phyloP scores from a whole-genome alignment of 257 asterid genomes.

The Solanum sitiens region DNA sequence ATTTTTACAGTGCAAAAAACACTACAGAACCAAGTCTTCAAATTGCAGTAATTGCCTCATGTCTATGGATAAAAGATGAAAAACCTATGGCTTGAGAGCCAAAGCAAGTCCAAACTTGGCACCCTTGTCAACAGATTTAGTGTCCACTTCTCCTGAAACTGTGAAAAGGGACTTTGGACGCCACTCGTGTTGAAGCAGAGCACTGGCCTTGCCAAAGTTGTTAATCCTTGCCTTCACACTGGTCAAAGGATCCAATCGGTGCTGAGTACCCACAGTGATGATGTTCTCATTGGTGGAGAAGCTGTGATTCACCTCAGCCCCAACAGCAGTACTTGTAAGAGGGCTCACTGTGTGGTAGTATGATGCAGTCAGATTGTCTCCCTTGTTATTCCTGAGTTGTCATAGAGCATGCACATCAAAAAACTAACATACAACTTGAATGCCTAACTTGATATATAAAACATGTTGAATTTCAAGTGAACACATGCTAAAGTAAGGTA shows the following conservation, averaged over 20 bases:
- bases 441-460: not conserved
- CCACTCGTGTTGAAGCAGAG: slow-evolving; percentile 54
- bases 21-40: not conserved
- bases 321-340: slow-evolving; percentile 40
- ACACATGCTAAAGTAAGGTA: not conserved
- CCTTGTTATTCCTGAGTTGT: slow-evolving; percentile 42
- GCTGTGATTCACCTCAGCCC: slow-evolving; percentile 46
- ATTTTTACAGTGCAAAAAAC: slow-evolving; percentile 1
- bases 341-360: slow-evolving; percentile 43
- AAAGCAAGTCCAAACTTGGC: slow-evolving; percentile 51
- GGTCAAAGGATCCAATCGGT: slow-evolving; percentile 38
- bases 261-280: slow-evolving; percentile 41
- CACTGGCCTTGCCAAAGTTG: slow-evolving; percentile 45
- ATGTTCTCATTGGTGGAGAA: slow-evolving; percentile 41
- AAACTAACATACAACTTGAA: not conserved
- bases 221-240: slow-evolving; percentile 38
- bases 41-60: not conserved
- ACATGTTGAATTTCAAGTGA: not conserved
- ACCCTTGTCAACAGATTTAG: slow-evolving; percentile 42
- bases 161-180: slow-evolving; percentile 49
- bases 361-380: slow-evolving; percentile 32
- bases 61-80: not conserved
- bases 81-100: slow-evolving; percentile 36
- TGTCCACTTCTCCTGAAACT: slow-evolving; percentile 38
- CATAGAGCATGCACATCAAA: not conserved